Conservation (phyloP, 2,329 filamentous ascomycete genomes). For the Cercospora sojina region DNA sequence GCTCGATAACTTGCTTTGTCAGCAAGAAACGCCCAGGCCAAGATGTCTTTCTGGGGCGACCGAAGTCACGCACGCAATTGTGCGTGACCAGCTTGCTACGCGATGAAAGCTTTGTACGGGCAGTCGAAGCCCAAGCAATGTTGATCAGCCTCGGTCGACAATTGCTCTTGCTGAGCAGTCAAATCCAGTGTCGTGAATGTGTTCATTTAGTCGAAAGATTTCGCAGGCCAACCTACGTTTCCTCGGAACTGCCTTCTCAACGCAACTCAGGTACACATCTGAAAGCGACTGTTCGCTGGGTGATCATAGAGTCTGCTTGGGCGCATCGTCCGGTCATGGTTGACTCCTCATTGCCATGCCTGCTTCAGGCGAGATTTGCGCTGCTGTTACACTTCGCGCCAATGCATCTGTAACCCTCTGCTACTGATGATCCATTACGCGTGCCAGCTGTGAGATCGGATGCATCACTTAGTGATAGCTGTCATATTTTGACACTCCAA, state of each 20-base stretch:
- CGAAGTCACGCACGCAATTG: not conserved
- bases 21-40: not conserved
- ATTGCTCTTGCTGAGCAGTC: not conserved
- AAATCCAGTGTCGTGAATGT: not conserved
- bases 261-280: not conserved
- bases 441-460: not conserved
- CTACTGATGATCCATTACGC: not conserved
- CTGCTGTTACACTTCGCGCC: not conserved
- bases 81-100: not conserved
- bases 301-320: not conserved
- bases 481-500: not conserved
- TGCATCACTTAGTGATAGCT: not conserved
- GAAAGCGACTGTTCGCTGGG: not conserved
- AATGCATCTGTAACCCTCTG: not conserved
- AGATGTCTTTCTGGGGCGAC: not conserved
- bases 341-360: not conserved
- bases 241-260: not conserved
- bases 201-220: not conserved
- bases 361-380: not conserved
- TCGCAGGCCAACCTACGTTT: not conserved
- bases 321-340: not conserved
- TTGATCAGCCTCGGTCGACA: not conserved
- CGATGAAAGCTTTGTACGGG: too few relatives aligned
- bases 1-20: not conserved
- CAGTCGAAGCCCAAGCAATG: not conserved